Base-by-base conservation (phyloP, 2,329 filamentous ascomycete genomes). In the Helicocarpus griseus region DNA sequence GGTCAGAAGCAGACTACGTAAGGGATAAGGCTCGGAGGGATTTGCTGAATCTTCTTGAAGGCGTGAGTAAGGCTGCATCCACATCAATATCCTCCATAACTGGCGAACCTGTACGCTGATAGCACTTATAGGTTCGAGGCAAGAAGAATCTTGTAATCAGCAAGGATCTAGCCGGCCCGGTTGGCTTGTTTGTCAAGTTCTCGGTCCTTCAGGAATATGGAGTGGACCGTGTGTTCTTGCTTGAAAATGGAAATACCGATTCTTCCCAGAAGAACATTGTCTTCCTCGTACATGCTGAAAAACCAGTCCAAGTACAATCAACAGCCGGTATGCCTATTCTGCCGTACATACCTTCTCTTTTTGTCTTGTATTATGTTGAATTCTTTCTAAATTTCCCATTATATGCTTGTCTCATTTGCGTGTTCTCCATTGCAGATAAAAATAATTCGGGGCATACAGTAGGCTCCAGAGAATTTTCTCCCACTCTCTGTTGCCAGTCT, bases 81-180 rank as follows among this genome's bases (percentile, higher is more conserved):
- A 58, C 40, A 36, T 28, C 50, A 50, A 52, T 58, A 62, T 61
- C 52, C 58, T 56, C n/a, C n/a, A n/a, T 53, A n/a, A 11, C 19
- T 48, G 28, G 13, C 28, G 14, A 33, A 21, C n/a, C 56, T 57
- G 60, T 54, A 22, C 40, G 54, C 69, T 72, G 54, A 73, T 56
- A 40, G 53, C 46, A 17, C 55, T 49, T 56, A 41, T 65, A 98
- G 93, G 89, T 97, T 58, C 87, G 91, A 66, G 94, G 94, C 61
- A 98, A 97, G 81, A 98, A 98, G 78, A 97, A 96, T 65, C 77
- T 98, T 55, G 87, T 98, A 49, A 85, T 98, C 65, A 91, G 97
- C 68, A 87, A 86, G 69, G 85, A 84, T 61, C 78, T 98, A 61
- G 89, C 91, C 59, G 93, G 91, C 22, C 88, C 90, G 28, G 80